phyloP scores from a whole-genome alignment of 2,329 filamentous ascomycete genomes.

The Pseudopithomyces chartarum region DNA sequence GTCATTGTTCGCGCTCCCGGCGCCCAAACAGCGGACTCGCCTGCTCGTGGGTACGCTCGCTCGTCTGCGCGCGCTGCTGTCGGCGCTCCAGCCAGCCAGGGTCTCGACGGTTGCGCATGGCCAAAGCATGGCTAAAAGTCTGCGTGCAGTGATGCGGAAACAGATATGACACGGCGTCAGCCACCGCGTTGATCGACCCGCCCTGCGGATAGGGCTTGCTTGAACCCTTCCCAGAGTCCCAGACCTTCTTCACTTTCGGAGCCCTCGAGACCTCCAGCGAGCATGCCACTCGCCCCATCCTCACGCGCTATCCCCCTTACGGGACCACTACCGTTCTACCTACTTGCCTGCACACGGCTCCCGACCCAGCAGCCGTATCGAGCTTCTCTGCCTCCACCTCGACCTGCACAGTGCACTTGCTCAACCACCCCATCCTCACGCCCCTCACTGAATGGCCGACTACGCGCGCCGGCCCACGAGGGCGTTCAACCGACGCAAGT shows the following conservation, averaged over 20 bases:
- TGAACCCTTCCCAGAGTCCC: too few relatives aligned
- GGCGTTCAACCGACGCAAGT: conserved; percentile 23
- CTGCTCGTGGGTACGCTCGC: conserved; percentile 3
- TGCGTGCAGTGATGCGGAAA: background rate
- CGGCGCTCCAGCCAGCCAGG: background rate
- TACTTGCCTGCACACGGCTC: too few relatives aligned
- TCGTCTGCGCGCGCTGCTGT: conserved; percentile 1
- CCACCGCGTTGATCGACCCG: conserved; percentile 37
- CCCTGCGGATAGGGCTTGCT: conserved; percentile 41
- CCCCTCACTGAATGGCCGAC: conserved; percentile 16
- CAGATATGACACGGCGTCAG: conserved; percentile 11
- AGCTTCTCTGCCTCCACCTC: too few relatives aligned
- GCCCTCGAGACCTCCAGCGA: too few relatives aligned
- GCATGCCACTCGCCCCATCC: too few relatives aligned
- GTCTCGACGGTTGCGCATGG: background rate
- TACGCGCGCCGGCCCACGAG: conserved; percentile 23
- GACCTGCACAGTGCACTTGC: too few relatives aligned
- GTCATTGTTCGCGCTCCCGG: conserved; percentile 36
- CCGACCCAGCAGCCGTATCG: too few relatives aligned
- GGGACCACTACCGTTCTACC: background rate
- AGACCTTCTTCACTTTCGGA: too few relatives aligned
- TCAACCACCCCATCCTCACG: too few relatives aligned
- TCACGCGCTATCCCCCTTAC: background rate
- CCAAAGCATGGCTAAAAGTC: background rate
- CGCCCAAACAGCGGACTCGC: conserved; percentile 1